phyloP scores from a whole-genome alignment of 2,329 filamentous ascomycete genomes.

The Ilyonectria sp. region DNA sequence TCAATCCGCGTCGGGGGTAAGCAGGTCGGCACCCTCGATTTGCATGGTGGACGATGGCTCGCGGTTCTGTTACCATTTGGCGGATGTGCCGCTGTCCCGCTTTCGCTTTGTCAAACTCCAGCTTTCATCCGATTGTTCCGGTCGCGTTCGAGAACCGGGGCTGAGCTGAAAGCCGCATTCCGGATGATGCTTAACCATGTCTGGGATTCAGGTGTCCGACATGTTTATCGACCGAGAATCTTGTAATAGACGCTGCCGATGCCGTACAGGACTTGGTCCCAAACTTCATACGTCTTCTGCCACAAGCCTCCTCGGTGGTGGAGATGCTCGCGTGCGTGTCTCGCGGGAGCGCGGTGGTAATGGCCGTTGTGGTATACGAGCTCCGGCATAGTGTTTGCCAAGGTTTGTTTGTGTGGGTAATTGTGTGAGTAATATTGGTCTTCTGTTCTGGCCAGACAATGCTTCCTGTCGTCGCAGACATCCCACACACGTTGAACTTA shows the following conservation, averaged over 20 bases:
- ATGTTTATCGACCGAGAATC: conserved; percentile 46
- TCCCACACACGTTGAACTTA: not conserved
- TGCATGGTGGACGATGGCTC: not conserved
- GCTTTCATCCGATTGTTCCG: not conserved
- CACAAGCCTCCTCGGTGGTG: conserved; percentile 43
- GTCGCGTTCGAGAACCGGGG: not conserved
- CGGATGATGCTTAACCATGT: conserved; percentile 26
- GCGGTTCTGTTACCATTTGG: not conserved
- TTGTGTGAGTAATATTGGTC: conserved; percentile 8
- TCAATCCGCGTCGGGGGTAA: not conserved
- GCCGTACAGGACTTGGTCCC: conserved; percentile 58
- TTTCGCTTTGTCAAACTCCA: not conserved
- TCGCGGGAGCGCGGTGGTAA: conserved; percentile 43
- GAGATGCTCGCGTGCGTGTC: conserved; percentile 31
- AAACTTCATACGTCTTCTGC: conserved; percentile 54
- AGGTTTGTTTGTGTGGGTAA: not conserved
- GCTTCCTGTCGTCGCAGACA: not conserved
- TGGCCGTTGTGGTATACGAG: conserved; percentile 52
- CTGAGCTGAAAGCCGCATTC: conserved; percentile 24
- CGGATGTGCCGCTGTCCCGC: not conserved
- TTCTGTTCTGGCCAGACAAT: not conserved
- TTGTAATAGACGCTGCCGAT: conserved; percentile 58
- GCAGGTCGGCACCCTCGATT: not conserved
- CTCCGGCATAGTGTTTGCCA: conserved; percentile 41
- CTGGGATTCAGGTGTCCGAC: conserved; percentile 25